Base-by-base conservation (phyloP, 2,329 filamentous ascomycete species). In the Pestalotiopsis sp. region DNA sequence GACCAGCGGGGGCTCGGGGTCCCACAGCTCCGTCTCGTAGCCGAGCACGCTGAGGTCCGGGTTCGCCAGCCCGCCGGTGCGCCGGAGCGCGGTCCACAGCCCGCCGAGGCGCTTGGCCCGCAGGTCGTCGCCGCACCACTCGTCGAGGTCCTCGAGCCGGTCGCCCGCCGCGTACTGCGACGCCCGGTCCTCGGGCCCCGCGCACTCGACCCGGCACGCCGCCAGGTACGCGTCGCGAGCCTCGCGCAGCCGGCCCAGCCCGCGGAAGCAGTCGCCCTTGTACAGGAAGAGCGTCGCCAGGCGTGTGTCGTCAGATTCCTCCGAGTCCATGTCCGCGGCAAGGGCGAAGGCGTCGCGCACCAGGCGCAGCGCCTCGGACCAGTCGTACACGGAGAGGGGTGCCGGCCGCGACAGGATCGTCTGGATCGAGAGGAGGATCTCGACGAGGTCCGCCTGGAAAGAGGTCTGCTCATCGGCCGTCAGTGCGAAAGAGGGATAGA, bases 21-120 rank as follows among this genome's bases (percentile, higher is more conserved):
- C 63, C 63, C 63, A 65, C 4, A 65, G 27, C 27, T 65, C 63
- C 13, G 63, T 65, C 31, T 65, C 49, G 49, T 65, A 65, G 49
- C 49, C 63, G 20, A 65, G 63, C 5, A 65, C 49, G 12, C 20
- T 23, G 14, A 65, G 49, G 14, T 65, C 63, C 13, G 41, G 45
- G 2, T 55, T 20, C 3, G 23, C 25, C 17, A n/a, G 23, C 3
- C 62, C 39, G 31, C 7, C 31, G 2, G 23, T 36, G 49, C 38
- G 20, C 31, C 31, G 31, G 11, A 36, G 63, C 27, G 45, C 49
- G 17, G 36, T 20, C 63, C 49, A 58, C 11, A 65, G 45, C 9
- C 63, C 49, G n/a, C 41, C 63, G 12, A 55, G 36, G 20, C 63
- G 20, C 38, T 49, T 64, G 13, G 62, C 36, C 5, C 62, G 38